These are phyloP conservation scores for Colletotrichum sp. DNA, from an alignment of 2,329 filamentous ascomycete species.

Conservation along the genomic window DNA sequence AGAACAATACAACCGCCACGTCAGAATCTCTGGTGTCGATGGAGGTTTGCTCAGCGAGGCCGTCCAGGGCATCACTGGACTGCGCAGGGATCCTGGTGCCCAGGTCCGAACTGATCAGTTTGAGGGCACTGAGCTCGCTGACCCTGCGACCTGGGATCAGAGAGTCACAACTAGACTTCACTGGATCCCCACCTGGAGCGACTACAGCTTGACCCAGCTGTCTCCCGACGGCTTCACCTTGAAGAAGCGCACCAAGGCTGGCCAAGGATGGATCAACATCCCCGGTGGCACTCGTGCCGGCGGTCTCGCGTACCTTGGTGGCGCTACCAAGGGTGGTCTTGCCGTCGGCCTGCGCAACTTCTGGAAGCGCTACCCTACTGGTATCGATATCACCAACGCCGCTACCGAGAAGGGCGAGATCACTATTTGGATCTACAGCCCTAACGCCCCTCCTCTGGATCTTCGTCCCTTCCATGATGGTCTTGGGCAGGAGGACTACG, in stretches of 20 bases:
- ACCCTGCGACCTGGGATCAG: conserved; percentile 50
- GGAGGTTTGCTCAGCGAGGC: conserved; percentile 63
- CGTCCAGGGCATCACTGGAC: conserved; percentile 63
- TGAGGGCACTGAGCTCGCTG: conserved; percentile 48
- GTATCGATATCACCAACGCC: conserved; percentile 59
- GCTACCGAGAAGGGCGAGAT: conserved; percentile 53
- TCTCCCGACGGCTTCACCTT: conserved; percentile 66
- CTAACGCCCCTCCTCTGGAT: conserved; percentile 59
- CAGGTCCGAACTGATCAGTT: conserved; percentile 55
- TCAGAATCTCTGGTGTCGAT: conserved; percentile 59
- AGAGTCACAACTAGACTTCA: conserved; percentile 50
- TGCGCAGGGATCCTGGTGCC: conserved; percentile 58
- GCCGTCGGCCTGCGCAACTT: conserved; percentile 64
- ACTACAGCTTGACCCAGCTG: conserved; percentile 61
- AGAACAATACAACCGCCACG: conserved; percentile 62
- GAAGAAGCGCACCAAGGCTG: conserved; percentile 63
- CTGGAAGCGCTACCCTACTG: conserved; percentile 67
- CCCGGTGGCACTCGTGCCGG: conserved; percentile 59
- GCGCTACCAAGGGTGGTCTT: conserved; percentile 61
- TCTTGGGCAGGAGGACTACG: conserved; percentile 59
- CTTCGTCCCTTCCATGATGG: conserved; percentile 63
- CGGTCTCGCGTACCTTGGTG: conserved; percentile 64
- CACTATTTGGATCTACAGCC: conserved; percentile 67
- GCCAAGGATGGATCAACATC: conserved; percentile 63
- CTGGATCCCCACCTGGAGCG: conserved; percentile 64